Evolutionary conservation across 192 early-diverging fungal genomes (phyloP).

Genomic region (Backusella circina): DNA sequence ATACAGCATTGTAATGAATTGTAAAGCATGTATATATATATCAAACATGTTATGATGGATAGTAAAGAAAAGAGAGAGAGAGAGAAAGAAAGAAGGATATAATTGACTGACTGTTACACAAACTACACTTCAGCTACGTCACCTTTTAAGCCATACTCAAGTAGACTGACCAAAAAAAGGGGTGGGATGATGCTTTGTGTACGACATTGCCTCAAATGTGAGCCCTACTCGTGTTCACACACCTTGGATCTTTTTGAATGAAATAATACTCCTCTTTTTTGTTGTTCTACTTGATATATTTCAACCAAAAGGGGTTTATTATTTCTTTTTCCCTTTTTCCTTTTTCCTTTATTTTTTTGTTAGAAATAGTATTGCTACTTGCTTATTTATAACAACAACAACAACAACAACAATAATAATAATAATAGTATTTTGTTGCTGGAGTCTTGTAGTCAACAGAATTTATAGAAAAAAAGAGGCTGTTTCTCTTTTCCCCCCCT

Average conservation of each 20-base stretch:
- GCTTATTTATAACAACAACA: background rate
- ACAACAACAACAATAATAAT: too few relatives aligned
- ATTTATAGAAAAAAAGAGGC: background rate
- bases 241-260: conserved; percentile 4
- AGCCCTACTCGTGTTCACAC: conserved; percentile 15
- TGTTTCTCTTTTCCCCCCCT: background rate
- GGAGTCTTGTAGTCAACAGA: background rate
- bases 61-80: background rate
- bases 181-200: conserved; percentile 20
- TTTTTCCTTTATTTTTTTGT: background rate
- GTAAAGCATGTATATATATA: background rate
- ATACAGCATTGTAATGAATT: background rate
- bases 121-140: background rate
- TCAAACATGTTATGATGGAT: background rate
- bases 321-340: background rate
- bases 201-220: conserved; percentile 16
- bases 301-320: background rate
- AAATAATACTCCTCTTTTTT: background rate
- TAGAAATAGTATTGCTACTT: background rate
- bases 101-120: background rate
- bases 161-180: background rate
- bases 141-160: background rate
- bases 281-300: background rate
- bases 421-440: background rate
- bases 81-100: background rate